phyloP scores from a whole-genome alignment of 768 basidiomycete species.

The Kwoniella mangroviensis region DNA sequence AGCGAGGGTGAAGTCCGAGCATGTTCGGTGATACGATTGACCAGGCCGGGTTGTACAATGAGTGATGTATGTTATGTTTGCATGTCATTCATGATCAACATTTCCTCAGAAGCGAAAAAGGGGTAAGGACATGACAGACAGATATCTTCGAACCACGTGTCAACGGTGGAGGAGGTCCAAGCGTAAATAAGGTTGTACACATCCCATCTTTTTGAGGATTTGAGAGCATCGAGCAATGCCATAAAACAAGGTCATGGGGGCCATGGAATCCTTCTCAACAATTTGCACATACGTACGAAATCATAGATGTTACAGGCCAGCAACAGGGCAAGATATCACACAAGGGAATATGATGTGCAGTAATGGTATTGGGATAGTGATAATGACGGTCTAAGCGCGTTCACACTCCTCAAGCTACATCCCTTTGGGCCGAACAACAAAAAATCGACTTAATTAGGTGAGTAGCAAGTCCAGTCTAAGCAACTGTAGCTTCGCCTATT shows the following conservation, averaged over 20 bases:
- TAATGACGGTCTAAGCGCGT: not conserved
- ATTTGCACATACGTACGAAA: too few species aligned
- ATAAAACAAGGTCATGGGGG: not conserved
- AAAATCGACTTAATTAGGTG: not conserved
- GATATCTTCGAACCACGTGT: constrained; percentile 8
- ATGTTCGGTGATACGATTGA: not conserved
- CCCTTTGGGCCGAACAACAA: not conserved
- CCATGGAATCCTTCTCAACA: too few species aligned
- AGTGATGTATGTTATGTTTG: not conserved
- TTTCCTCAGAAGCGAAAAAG: not conserved
- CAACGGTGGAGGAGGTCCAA: constrained; percentile 12
- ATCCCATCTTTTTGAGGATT: not conserved
- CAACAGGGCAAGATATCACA: too few species aligned
- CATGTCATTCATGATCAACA: too few species aligned
- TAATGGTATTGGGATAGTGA: not conserved
- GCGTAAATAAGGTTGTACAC: constrained; percentile 2
- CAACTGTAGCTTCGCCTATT: too few species aligned
- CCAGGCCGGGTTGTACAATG: not conserved
- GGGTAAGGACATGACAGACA: not conserved
- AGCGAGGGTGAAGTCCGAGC: constrained; percentile 6
- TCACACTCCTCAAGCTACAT: not conserved
- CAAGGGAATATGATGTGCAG: too few species aligned
- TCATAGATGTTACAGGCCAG: too few species aligned
- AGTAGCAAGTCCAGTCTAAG: not conserved
- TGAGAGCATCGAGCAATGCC: not conserved